Percentiles rank a stretch among this genome's conserved stretches.
phyloP scores from a whole-genome alignment of 2,329 filamentous ascomycete species.

The Fusarium sp. region DNA sequence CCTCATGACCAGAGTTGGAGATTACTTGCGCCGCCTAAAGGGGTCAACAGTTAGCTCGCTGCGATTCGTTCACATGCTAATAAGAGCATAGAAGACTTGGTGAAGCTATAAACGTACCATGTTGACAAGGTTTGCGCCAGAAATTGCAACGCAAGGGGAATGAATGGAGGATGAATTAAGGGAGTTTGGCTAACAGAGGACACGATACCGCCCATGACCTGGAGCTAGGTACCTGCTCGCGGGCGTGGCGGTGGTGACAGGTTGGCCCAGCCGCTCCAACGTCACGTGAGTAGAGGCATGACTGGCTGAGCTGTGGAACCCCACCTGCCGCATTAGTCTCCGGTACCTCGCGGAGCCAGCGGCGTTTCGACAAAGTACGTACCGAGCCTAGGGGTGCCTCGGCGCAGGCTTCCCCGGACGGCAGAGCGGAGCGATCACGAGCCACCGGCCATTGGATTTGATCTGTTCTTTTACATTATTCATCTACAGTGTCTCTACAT shows the following conservation, averaged over 20 bases:
- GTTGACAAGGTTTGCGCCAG: conserved; percentile 30
- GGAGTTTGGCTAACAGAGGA: conserved; percentile 43
- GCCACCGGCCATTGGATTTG: conserved; percentile 31
- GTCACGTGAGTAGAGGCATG: conserved; percentile 40
- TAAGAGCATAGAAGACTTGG: background rate
- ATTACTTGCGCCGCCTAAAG: conserved; percentile 58
- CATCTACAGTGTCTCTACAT: conserved; percentile 18
- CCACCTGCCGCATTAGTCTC: conserved; percentile 40
- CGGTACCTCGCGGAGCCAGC: conserved; percentile 1
- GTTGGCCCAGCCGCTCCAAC: conserved; percentile 31
- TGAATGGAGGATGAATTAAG: conserved; percentile 23
- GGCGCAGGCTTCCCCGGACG: conserved; percentile 43
- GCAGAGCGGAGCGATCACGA: conserved; percentile 41
- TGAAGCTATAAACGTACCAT: conserved; percentile 37
- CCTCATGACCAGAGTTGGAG: conserved; percentile 78
- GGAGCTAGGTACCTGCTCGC: conserved; percentile 36
- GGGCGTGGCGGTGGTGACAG: conserved; percentile 44
- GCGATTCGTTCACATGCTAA: background rate
- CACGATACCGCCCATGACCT: conserved; percentile 45
- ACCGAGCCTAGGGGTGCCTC: conserved; percentile 26
- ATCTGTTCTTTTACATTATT: conserved; percentile 28
- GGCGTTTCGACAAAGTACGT: conserved; percentile 23
- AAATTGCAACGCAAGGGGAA: conserved; percentile 23
- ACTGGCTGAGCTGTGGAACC: conserved; percentile 10
- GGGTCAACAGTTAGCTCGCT: conserved; percentile 44